Base-by-base conservation (phyloP, 495 filamentous ascomycete genomes). In the Xeromyces bisporus region DNA sequence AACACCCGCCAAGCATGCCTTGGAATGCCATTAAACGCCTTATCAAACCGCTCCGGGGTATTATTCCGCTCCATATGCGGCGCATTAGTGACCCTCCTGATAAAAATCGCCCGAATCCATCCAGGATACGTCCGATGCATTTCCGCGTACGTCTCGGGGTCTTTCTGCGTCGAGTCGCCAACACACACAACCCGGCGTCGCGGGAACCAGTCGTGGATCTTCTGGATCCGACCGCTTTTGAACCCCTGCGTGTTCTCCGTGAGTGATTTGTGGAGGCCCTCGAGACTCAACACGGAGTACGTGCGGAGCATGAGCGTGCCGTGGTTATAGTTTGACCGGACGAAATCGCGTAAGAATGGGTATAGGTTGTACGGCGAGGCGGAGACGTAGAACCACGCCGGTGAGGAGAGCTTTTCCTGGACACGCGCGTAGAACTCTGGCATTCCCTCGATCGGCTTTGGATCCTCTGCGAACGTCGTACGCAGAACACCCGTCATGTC, bases 331-430 rank as follows among this genome's bases (percentile, higher is more conserved):
- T 83, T 49, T 10, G 59, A 41, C 32, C 75, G 55, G 0, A 81
- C 55, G 61, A 96, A 64, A 0, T 58, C 42, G 36, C 63, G 70
- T n/a, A 94, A 69, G 57, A 92, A 91, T 2, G 79, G 73, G 50
- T 93, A 93, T 2, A 96, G 69, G 39, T 92, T 93, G 60, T 94
- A 93, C 1, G 87, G 87, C 2, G 83, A 92, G 1, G 87, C 87
- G 3, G 82, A 91, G 29, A 96, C 70, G 55, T 96, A 96, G 55
- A 89, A 93, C 69, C 77, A 93, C 1, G 80, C 66, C 7, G 87
- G 76, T n/a, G n/a, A n/a, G 2, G 55, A 48, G 3, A 78, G 62
- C 32, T 66, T 40, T 7, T 55, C 48, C 29, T 73, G 57, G 16
- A 89, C 62, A 32, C 71, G 55, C 13, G 43, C 41, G 53, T 96